Percentiles rank a stretch among this genome's conserved stretches.
Conservation (phyloP, 2,329 filamentous ascomycete genomes). For the Hysterium pulicare region DNA sequence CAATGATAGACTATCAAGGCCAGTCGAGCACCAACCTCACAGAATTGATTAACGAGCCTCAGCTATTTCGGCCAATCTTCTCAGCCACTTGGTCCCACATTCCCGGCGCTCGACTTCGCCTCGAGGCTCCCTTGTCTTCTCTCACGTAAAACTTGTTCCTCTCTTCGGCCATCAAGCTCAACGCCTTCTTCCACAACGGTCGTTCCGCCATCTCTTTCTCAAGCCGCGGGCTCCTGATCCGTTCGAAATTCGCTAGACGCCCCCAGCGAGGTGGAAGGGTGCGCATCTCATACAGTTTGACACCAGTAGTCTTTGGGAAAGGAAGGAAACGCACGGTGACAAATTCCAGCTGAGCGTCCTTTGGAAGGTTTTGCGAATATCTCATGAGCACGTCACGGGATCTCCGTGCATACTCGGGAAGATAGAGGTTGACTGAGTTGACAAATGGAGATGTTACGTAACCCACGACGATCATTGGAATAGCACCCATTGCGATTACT, state of each 20-base stretch:
- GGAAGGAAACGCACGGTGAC: slow-evolving; percentile 33
- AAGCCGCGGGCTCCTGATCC: slow-evolving; percentile 21
- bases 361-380: slow-evolving; percentile 20
- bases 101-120: slow-evolving; percentile 29
- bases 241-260: slow-evolving; percentile 32
- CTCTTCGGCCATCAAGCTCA: slow-evolving; percentile 26
- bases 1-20: too few relatives aligned
- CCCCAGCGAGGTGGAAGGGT: slow-evolving; percentile 23
- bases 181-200: slow-evolving; percentile 12
- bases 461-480: slow-evolving; percentile 31
- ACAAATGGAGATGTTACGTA: slow-evolving; percentile 37
- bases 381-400: slow-evolving; percentile 23
- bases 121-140: slow-evolving; percentile 27
- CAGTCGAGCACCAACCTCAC: too few relatives aligned
- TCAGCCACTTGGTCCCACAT: slow-evolving; percentile 34
- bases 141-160: slow-evolving; percentile 36
- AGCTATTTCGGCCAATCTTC: slow-evolving; percentile 28
- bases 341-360: slow-evolving; percentile 29
- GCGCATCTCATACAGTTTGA: slow-evolving; percentile 29
- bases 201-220: slow-evolving; percentile 17
- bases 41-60: too few relatives aligned
- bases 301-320: slow-evolving; percentile 26
- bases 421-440: slow-evolving; percentile 27
- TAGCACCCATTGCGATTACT: slow-evolving; percentile 28
- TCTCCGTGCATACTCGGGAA: slow-evolving; percentile 26